Base-by-base conservation (phyloP, 2,329 filamentous ascomycete species). In the Didymella exigua region DNA sequence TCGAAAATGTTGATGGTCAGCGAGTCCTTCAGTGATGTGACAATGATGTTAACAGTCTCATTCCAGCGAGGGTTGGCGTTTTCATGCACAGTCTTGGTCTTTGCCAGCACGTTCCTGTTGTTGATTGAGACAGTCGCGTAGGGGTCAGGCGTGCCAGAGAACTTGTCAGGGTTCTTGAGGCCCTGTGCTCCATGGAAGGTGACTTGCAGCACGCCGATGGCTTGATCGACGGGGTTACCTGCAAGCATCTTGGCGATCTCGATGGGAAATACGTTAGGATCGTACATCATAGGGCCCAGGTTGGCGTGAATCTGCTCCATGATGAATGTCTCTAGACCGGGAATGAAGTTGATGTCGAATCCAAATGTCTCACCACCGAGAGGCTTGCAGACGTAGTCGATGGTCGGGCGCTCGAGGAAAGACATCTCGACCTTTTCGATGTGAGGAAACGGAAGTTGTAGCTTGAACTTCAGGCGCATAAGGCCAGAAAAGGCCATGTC, bases 331-430 rank as follows among this genome's bases (percentile, higher is more conserved):
- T 98, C 93, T 21, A 99, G 83, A 65, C 93, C 93, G 16, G 95
- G 95, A 64, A 99, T 96, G 77, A 99, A 97, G 79, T 97, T 98
- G 82, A 99, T 98, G 70, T 99, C 95, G 73, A 99, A 97, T 33
- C 95, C 95, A 61, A 99, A 91, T 2, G 85, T 93, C 58, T 99
- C 95, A 57, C 96, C 96, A 65, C 95, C 95, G 13, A 99, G 84
- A 2, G 95, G 95, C 76, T 99, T 99, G 83, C 95, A 97, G 54
- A 96, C 93, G 71, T 98, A 99, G 77, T 99, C 95, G 62, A 99
- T 93, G 1, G 84, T 87, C 10, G 95, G 95, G 27, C 87, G 86
- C 63, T 92, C 92, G 54, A 98, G 78, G 82, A 99, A 99, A 75
- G 89, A 96, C 78, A 99, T 91, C 67, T 99, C 95, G 37, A 98